A percentile compares a stretch with the other conserved stretches of the same genome.
phyloP scores from a whole-genome alignment of 2,329 filamentous ascomycete species.

The Orbilia javanica region DNA sequence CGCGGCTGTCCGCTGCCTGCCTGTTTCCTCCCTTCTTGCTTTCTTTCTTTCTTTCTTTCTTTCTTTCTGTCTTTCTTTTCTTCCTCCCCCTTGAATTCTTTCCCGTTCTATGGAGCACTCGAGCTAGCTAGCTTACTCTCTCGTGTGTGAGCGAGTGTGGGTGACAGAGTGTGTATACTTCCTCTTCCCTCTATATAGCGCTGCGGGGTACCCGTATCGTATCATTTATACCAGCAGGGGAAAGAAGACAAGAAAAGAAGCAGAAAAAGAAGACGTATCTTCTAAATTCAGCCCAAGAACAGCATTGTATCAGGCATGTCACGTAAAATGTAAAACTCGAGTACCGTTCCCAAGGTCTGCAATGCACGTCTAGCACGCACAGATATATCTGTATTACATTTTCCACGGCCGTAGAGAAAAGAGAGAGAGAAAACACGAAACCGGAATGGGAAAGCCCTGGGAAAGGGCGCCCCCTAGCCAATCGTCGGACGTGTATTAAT shows the following conservation, averaged over 20 bases:
- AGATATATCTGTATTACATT: neutral
- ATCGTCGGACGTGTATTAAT: conserved; percentile 21
- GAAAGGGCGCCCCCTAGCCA: conserved; percentile 9
- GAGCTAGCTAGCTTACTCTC: neutral
- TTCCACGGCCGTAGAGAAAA: neutral
- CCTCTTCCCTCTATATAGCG: neutral
- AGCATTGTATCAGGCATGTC: neutral
- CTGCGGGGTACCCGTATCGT: neutral
- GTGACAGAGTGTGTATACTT: neutral
- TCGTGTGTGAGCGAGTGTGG: neutral
- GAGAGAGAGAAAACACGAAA: neutral
- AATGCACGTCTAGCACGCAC: neutral
- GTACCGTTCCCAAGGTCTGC: too few relatives aligned
- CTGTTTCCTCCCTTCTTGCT: neutral
- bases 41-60: neutral
- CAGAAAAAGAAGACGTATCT: neutral
- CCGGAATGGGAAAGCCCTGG: neutral
- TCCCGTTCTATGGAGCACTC: neutral
- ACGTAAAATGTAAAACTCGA: neutral
- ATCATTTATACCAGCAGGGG: neutral
- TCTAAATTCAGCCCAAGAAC: neutral
- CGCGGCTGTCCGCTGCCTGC: conserved; percentile 7
- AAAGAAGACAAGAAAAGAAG: too few relatives aligned
- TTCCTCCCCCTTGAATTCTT: neutral
- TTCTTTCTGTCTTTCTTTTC: neutral